Percentiles rank a stretch among this genome's conserved stretches.
phyloP scores from a whole-genome alignment of 768 basidiomycete genomes.

The Tephrocybe sp. region DNA sequence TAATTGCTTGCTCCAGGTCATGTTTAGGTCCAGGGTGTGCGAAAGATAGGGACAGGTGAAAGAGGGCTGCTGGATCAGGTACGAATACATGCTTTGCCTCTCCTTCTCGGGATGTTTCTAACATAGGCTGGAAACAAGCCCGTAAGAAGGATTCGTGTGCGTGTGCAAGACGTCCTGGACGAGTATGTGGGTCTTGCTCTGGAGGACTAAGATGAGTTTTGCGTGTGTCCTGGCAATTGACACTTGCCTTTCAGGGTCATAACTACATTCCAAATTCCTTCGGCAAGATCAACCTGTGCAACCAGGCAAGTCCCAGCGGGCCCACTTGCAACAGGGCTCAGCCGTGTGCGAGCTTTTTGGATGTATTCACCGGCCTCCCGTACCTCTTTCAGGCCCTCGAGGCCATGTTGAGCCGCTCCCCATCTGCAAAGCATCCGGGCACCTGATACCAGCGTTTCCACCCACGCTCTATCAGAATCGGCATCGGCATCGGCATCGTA shows the following conservation, averaged over 20 bases:
- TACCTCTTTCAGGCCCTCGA: slow-evolving; percentile 53
- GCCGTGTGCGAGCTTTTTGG: slow-evolving; percentile 55
- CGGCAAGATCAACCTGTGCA: slow-evolving; percentile 61
- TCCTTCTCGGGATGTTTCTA: background rate
- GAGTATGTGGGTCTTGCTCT: slow-evolving; percentile 67
- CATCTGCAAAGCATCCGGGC: slow-evolving; percentile 70
- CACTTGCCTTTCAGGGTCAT: slow-evolving; percentile 65
- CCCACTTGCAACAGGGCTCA: slow-evolving; percentile 38
- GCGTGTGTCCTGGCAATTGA: background rate
- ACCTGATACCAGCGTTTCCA: slow-evolving; percentile 76
- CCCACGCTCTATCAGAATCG: slow-evolving; percentile 61
- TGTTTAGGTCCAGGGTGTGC: slow-evolving; percentile 61
- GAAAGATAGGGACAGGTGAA: slow-evolving; percentile 78
- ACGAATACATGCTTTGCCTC: slow-evolving; percentile 29
- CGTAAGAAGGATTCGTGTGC: slow-evolving; percentile 49
- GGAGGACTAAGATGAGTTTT: background rate
- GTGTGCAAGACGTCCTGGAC: slow-evolving; percentile 55
- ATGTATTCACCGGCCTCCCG: slow-evolving; percentile 60
- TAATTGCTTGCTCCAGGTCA: slow-evolving; percentile 65
- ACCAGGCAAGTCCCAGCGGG: slow-evolving; percentile 38
- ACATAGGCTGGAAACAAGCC: slow-evolving; percentile 26
- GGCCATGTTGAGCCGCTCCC: slow-evolving; percentile 27
- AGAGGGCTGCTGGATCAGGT: slow-evolving; percentile 61
- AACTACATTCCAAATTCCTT: slow-evolving; percentile 72
- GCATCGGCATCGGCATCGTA: slow-evolving; percentile 40